Percentiles rank a stretch among this genome's conserved stretches.
These are phyloP conservation scores for Mortierella sp. DNA, from an alignment of 371 early-diverging fungal species.

Conservation along the genomic window DNA sequence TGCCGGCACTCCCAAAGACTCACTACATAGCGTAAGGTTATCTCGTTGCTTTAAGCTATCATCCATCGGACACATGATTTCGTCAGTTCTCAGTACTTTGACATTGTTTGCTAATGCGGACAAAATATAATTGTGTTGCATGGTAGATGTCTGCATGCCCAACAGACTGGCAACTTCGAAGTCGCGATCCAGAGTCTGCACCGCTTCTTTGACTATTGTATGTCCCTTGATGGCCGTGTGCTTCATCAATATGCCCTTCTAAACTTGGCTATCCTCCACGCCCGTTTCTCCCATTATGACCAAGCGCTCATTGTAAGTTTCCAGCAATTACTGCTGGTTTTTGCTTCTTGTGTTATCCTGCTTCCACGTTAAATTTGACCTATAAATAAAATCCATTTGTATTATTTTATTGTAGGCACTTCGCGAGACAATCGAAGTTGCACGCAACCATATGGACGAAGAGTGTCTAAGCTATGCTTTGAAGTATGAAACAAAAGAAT, in stretches of 20 bases:
- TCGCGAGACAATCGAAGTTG: constrained; percentile 55
- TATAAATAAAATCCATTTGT: no score
- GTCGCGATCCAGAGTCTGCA: constrained; percentile 44
- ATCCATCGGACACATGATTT: no score
- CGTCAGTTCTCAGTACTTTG: no score
- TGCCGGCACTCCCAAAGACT: constrained; percentile 35
- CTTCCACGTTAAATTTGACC: no score
- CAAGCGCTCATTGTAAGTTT: constrained; percentile 52
- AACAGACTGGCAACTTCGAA: constrained; percentile 41
- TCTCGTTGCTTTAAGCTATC: no score
- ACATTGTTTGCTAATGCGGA: constrained; percentile 16
- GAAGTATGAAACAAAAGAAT: constrained; percentile 35
- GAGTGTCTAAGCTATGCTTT: constrained; percentile 57
- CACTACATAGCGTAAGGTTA: constrained; percentile 45
- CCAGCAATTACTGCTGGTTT: neutral
- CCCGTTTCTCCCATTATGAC: constrained; percentile 53
- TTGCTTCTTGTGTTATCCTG: no score
- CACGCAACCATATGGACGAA: constrained; percentile 54
- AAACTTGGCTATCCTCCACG: constrained; percentile 56
- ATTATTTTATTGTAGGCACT: constrained; percentile 42
- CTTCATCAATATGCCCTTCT: constrained; percentile 57
- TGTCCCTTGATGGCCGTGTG: constrained; percentile 13
- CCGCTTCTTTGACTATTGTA: constrained; percentile 46
- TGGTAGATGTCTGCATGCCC: constrained; percentile 34
- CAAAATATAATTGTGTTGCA: constrained; percentile 8